These are phyloP conservation scores for Prunus armeniaca DNA, from an alignment of 306 rosid genomes.

Conservation along the genomic window DNA sequence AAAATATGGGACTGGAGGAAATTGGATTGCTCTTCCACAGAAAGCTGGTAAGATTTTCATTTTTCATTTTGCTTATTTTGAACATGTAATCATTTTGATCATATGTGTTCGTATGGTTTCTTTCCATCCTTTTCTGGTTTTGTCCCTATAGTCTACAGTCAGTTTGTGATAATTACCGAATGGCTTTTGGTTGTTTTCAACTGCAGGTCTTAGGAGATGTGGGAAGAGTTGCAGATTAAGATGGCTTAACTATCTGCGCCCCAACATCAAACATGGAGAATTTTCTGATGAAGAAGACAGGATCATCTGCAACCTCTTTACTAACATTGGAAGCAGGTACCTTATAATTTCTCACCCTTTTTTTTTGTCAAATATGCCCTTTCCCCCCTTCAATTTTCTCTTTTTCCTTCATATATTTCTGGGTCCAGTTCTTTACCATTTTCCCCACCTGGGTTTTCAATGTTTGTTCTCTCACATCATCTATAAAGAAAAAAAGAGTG, in stretches of 20 bases:
- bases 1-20: constrained; percentile 79
- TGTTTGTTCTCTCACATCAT: background rate
- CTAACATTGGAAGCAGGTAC: constrained; percentile 95
- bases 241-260: constrained; percentile 95
- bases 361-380: background rate
- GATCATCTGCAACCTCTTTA: constrained; percentile 71
- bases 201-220: constrained; percentile 79
- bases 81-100: background rate
- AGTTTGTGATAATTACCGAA: constrained; percentile 6
- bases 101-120: background rate
- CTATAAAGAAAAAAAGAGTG: background rate
- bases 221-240: constrained; percentile 94
- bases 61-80: background rate
- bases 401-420: background rate
- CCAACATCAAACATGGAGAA: constrained; percentile 86
- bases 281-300: constrained; percentile 84
- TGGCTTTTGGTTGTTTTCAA: constrained; percentile 10
- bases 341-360: background rate
- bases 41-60: constrained; percentile 53
- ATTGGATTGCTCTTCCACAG: constrained; percentile 90
- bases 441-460: background rate
- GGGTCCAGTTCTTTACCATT: background rate
- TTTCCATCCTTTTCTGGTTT: background rate
- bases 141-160: background rate
- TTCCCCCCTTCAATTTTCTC: too few species aligned